A percentile compares a stretch with the other conserved stretches of the same genome.
phyloP scores from a whole-genome alignment of 805 yeast species.

The Metschnikowia orientalis region DNA sequence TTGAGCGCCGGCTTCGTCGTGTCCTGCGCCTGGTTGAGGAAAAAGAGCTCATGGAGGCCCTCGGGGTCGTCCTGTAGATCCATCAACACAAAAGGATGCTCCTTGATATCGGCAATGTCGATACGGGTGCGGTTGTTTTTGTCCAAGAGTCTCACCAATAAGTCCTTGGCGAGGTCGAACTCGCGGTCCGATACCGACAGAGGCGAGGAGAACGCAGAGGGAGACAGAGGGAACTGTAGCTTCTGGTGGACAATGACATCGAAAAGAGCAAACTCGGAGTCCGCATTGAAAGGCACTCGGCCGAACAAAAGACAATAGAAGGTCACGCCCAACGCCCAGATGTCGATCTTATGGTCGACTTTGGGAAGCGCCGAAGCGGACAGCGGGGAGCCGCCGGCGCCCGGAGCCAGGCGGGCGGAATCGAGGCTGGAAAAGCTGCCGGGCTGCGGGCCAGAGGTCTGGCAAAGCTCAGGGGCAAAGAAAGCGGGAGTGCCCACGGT shows the following conservation, averaged over 20 bases:
- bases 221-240: conserved; percentile 50
- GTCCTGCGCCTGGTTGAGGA: conserved; percentile 22
- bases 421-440: conserved; percentile 2
- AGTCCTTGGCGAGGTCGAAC: conserved; percentile 48
- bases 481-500: conserved; percentile 98
- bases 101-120: conserved; percentile 66
- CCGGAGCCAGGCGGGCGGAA: no score
- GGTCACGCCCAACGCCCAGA: conserved; percentile 97
- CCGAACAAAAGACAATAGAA: conserved; percentile 86
- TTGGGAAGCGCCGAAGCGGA: conserved; percentile 30
- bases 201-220: conserved; percentile 35
- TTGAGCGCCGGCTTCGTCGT: neutral
- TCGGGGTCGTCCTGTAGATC: conserved; percentile 36
- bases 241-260: conserved; percentile 67
- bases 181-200: conserved; percentile 40
- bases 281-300: conserved; percentile 81
- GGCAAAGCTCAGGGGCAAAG: conserved; percentile 80
- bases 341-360: conserved; percentile 80
- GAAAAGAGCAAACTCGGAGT: conserved; percentile 79
- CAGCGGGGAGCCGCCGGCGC: neutral
- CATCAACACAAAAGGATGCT: conserved; percentile 60
- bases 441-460: conserved; percentile 31
- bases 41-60: conserved; percentile 32
- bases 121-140: conserved; percentile 70
- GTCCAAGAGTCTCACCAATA: conserved; percentile 55